Base-by-base conservation (phyloP, 176 grass and related monocot species). In the Cocos nucifera region DNA sequence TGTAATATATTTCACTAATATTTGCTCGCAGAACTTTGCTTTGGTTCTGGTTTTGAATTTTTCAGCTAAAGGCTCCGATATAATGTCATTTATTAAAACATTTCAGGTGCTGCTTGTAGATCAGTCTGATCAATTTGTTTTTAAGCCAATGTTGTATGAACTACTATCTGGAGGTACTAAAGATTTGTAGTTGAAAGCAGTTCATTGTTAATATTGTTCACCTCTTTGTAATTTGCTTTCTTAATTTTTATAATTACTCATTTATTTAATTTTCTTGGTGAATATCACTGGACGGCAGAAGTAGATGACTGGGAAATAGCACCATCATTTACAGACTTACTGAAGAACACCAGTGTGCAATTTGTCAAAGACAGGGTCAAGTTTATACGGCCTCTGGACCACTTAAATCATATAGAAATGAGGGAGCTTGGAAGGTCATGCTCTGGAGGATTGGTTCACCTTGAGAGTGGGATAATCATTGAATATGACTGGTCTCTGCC, bases 81-180 rank as follows among this genome's bases (percentile, higher is more conserved):
- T 44, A 12, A 44, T 30, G 28, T 30, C 35, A 44, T 44, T 44
- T 44, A 44, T 44, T 44, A 44, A 44, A 44, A 58, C 51, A 10
- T 76, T 78, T 70, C 81, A 98, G 87, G 74, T 98, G 20, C 35
- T 98, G 71, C 73, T 92, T 35, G 79, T 92, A 59, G 87, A 98
- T 64, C 87, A 98, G 61, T 98, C 93, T 86, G 93, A 98, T 51
- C 80, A 69, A 74, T 98, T 98, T 83, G 93, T 98, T 76, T 92
- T 98, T 25, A 98, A 92, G 61, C 93, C 93, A 39, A 86, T 92
- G 93, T 22, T 92, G 51, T 98, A 92, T 69, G 87, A 92, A 71
- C 70, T 98, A 50, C 78, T 98, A 21, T 88, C 93, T 62, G 87
- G 93, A 76, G 93, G 93, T 98, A 83, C 16, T 53, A 4, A 6